phyloP scores from a whole-genome alignment of 306 rosid species.

The Luffa acutangula region DNA sequence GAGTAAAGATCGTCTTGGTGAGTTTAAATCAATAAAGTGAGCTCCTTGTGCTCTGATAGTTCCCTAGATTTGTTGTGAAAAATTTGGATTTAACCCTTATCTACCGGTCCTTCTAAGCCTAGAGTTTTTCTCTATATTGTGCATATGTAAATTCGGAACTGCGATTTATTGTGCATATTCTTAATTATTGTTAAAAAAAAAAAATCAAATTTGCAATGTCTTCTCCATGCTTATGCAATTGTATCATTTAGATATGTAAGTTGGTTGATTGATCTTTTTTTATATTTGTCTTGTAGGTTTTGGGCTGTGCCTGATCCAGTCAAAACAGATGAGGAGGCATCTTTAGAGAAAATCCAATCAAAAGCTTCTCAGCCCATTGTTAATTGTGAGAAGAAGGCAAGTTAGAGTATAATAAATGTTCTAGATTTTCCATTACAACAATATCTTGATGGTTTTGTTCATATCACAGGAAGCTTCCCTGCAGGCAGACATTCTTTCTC shows the following conservation, averaged over 20 bases:
- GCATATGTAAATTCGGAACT: no score
- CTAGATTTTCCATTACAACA: neutral
- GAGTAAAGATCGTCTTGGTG: neutral
- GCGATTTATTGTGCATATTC: neutral
- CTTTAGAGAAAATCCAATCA: constrained; percentile 21
- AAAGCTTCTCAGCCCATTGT: constrained; percentile 19
- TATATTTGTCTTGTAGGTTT: constrained; percentile 18
- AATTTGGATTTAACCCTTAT: neutral
- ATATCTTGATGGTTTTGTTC: constrained; percentile 5
- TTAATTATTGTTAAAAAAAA: neutral
- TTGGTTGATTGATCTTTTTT: neutral
- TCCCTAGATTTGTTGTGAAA: neutral
- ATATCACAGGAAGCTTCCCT: constrained; percentile 30
- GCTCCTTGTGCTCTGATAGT: neutral
- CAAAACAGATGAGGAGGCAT: constrained; percentile 21
- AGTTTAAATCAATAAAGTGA: neutral
- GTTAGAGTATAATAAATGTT: constrained; percentile 2
- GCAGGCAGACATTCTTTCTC: constrained; percentile 33
- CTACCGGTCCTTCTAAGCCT: neutral
- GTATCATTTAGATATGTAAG: neutral
- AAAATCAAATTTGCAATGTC: neutral
- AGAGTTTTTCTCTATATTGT: neutral
- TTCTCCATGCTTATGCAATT: neutral
- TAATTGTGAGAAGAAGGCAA: constrained; percentile 41
- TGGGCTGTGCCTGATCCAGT: constrained; percentile 29